Evolutionary conservation across 331 rosid species (phyloP).

Genomic region (Malus hybrid): DNA sequence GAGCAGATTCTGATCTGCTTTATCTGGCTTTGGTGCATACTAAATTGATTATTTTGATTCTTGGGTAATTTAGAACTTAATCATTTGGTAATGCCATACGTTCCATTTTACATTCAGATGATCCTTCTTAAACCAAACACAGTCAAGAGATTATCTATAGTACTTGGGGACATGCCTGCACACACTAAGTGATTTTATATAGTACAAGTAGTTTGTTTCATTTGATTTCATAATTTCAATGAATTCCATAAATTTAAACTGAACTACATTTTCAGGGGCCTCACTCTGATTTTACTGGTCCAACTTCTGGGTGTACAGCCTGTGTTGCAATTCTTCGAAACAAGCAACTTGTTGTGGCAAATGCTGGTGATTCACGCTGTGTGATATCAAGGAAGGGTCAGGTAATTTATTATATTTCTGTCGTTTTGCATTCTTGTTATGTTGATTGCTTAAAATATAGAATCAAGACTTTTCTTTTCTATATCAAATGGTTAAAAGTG

Average conservation of each 20-base stretch:
- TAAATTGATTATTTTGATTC: background rate
- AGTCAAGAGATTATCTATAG: background rate
- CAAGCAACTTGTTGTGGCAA: slow-evolving; percentile 74
- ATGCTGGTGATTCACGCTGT: slow-evolving; percentile 98
- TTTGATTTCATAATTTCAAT: background rate
- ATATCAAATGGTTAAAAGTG: background rate
- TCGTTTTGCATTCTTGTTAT: slow-evolving; percentile 12
- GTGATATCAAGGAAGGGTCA: slow-evolving; percentile 91
- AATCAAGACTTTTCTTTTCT: background rate
- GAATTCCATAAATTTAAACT: slow-evolving; percentile 5
- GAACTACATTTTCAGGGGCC: slow-evolving; percentile 61
- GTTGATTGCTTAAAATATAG: background rate
- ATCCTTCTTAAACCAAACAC: background rate
- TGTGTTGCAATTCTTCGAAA: slow-evolving; percentile 85
- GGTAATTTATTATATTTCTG: slow-evolving; percentile 35
- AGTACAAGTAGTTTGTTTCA: background rate
- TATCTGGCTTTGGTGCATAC: background rate
- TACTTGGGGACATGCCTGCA: background rate
- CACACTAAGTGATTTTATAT: background rate
- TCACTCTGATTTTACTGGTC: slow-evolving; percentile 92
- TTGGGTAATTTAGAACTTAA: background rate
- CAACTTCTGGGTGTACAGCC: slow-evolving; percentile 96
- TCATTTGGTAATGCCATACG: background rate
- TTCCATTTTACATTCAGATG: background rate
- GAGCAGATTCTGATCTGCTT: background rate